Evolutionary conservation across 164 flowering plant genomes (phyloP), one percentile per base, ranked within the genome.

Genomic region (Dillenia turbinata): DNA sequence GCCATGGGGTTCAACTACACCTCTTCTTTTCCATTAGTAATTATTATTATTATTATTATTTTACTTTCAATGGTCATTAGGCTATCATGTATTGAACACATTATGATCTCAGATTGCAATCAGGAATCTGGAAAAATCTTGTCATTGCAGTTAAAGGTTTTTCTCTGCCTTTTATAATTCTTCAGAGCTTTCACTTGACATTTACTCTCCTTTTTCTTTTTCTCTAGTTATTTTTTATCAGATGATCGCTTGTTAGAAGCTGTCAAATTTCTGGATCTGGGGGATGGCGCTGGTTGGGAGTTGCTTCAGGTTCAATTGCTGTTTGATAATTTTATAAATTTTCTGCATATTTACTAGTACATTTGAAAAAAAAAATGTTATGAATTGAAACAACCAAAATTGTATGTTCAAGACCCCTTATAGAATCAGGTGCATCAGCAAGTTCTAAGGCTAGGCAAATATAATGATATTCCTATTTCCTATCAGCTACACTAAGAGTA

Each of bases 211-310:
- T 55, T 47, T 44, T 7, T 48, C 47, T 55, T 47, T 44, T 7
- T 48, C 65, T 61, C 51, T 83, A 93, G 98, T 71, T 93, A 93
- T 61, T 93, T 96, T 73, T 78, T 81, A 64, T 97, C 90, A 57
- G 97, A 93, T 81, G 97, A 93, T 44, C 79, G 86, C 48, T 69
- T 93, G 65, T 49, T 69, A 26, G 98, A 90, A 74, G 96, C 96
- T 62, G 94, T 92, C 40, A 82, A 68, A 54, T 92, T 92, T 70
- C 76, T 93, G 40, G 97, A 93, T 77, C 82, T 86, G n/a, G 90
- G 88, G 24, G 77, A 70, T 72, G 79, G 97, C 65, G 92, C 96
- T 69, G 98, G 98, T 67, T 93, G 98, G 98, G 87, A 90, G 72
- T 76, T 93, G 62, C 94, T 93, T 50, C 94, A 93, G 96, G 97